Conservation (phyloP, 2,329 filamentous ascomycete species). For the Pyricularia sp. region DNA sequence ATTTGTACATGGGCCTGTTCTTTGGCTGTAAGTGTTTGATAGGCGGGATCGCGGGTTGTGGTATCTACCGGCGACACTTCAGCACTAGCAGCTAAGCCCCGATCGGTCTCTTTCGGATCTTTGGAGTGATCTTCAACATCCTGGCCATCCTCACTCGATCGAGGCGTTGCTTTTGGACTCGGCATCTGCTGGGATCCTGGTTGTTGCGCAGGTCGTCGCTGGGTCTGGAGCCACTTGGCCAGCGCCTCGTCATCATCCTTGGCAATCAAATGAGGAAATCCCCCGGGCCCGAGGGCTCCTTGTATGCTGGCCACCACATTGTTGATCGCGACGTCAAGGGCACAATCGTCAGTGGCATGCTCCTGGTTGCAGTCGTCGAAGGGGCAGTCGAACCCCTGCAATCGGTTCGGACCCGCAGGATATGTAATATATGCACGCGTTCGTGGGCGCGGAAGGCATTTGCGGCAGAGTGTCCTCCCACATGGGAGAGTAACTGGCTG, state of each 20-base stretch:
- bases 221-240: not conserved
- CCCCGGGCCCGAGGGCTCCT: conserved; percentile 33
- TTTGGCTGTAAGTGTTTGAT: not conserved
- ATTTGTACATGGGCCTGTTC: not conserved
- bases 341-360: conserved; percentile 67
- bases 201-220: not conserved
- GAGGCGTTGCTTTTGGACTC: conserved; percentile 23
- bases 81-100: conserved; percentile 6
- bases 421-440: conserved; percentile 62
- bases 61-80: not conserved
- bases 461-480: conserved; percentile 62
- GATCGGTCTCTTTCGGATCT: conserved; percentile 41
- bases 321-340: conserved; percentile 59
- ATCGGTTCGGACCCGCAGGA: conserved; percentile 52
- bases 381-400: conserved; percentile 62
- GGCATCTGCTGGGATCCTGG: conserved; percentile 19
- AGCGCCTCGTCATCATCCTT: conserved; percentile 16
- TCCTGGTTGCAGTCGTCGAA: conserved; percentile 52
- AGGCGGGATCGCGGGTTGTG: not conserved
- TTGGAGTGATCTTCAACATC: conserved; percentile 17
- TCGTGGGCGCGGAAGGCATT: conserved; percentile 57
- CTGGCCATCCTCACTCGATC: conserved; percentile 26
- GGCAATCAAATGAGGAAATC: conserved; percentile 18
- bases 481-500: conserved; percentile 69
- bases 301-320: conserved; percentile 54